Evolutionary conservation across 2,329 filamentous ascomycete species (phyloP), one percentile per base, ranked within the genome.

Genomic region (Aspergillus sp.): DNA sequence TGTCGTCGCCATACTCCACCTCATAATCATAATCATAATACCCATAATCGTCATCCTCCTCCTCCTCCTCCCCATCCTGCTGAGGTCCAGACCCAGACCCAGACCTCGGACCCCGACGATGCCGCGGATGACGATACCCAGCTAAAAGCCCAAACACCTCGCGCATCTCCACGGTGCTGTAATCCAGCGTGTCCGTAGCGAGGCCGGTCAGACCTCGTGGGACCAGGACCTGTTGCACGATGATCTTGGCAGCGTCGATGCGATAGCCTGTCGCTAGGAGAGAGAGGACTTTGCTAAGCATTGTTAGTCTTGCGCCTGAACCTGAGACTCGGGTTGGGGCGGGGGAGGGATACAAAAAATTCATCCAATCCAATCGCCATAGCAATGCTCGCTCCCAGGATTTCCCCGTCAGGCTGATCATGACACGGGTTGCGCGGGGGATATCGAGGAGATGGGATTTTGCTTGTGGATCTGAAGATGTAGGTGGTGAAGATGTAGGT

Each of bases 381-480:
- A 90, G 63, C 33, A 93, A 73, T 54, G 81, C 77, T 39, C 74
- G 72, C 59, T 88, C 84, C 57, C 91, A 88, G 1, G 77, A 73
- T 7, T 75, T 74, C 27, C 87, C 88, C 12, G 88, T 89, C 54
- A 94, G 76, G 59, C 82, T 86, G 68, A 91, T 81, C 47, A 84
- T 71, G 40, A 74, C 68, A 58, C 89, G 88, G 1, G 63, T 61
- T 27, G 88, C 67, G 0, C 80, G 81, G 0, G 80, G 73, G 44
- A 91, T 83, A 52, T 81, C 73, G 39, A 82, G 60, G 0, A 81
- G 73, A 54, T 79, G 73, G 27, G 19, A 19, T 19, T 19, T 19
- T 19, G 19, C 19, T 19, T 19, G 19, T 19, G 19, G 19, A 19
- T 19, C 19, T 19, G 19, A 19, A 19, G 19, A 19, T 19, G 19